Percentiles rank a stretch among this genome's conserved stretches.
Evolutionary conservation across 192 early-diverging fungal species (phyloP).

Genomic region (Gonapodya sp.): DNA sequence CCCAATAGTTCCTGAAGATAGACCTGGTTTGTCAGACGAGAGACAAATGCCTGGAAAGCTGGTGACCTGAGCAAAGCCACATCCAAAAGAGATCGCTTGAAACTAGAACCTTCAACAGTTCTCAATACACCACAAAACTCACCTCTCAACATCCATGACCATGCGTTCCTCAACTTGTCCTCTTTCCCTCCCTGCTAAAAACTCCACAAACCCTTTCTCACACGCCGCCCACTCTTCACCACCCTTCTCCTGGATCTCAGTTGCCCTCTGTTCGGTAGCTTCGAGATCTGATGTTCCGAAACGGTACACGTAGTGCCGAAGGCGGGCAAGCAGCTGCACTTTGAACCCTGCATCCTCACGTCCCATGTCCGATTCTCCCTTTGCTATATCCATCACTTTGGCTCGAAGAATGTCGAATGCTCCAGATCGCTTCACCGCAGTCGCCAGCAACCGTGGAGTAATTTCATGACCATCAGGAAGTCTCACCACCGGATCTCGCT

Average conservation of each 20-base stretch:
- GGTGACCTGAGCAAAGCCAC: not conserved
- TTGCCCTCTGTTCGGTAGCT: not conserved
- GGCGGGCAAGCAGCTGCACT: not conserved
- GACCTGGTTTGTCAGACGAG: not conserved
- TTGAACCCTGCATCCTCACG: no score
- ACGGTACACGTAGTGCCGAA: not conserved
- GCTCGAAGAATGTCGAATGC: not conserved
- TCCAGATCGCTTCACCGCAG: not conserved
- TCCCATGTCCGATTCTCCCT: not conserved
- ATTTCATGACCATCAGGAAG: not conserved
- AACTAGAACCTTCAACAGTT: not conserved
- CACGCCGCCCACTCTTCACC: not conserved
- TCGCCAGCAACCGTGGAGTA: not conserved
- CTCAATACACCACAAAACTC: not conserved
- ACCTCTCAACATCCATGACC: not conserved
- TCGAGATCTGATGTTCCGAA: not conserved
- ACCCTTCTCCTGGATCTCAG: not conserved
- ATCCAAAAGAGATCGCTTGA: not conserved
- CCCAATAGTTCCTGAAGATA: not conserved
- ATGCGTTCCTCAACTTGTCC: not conserved
- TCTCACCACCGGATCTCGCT: not conserved
- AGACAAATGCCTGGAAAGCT: not conserved
- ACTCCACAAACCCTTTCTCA: not conserved
- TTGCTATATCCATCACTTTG: not conserved
- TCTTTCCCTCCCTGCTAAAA: not conserved